These are phyloP conservation scores for Spinellus fusiger DNA, from an alignment of 192 early-diverging fungal genomes.

Conservation along the genomic window DNA sequence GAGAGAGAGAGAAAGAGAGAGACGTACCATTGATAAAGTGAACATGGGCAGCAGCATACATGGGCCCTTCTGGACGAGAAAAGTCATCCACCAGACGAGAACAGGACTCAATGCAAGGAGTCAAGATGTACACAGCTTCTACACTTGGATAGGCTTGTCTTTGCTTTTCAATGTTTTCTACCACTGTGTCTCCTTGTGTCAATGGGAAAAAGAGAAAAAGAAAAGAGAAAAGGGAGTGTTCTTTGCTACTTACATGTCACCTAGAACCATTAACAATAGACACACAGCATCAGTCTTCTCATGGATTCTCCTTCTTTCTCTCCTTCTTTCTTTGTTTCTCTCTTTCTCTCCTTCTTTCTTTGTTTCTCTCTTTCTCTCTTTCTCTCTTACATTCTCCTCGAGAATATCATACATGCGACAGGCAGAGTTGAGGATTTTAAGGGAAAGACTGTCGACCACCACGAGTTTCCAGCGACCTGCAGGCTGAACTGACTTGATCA, in stretches of 20 bases:
- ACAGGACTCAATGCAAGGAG: conserved; percentile 55
- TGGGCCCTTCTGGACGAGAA: conserved; percentile 35
- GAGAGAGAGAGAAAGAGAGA: background rate
- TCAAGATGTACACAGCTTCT: conserved; percentile 58
- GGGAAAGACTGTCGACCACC: conserved; percentile 66
- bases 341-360: too few species aligned
- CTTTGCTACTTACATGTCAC: background rate
- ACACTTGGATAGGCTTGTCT: conserved; percentile 53
- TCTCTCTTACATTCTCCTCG: conserved; percentile 59
- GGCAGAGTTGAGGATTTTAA: conserved; percentile 68
- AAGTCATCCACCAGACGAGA: conserved; percentile 57
- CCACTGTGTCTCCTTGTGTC: conserved; percentile 32
- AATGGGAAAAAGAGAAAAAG: background rate
- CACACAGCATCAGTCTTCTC: conserved; percentile 42
- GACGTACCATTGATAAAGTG: conserved; percentile 50
- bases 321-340: too few species aligned
- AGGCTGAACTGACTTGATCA: conserved; percentile 72
- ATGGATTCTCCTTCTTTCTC: too few species aligned
- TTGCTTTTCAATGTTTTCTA: conserved; percentile 53
- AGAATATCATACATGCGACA: conserved; percentile 73
- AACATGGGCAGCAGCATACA: conserved; percentile 57
- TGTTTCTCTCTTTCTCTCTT: too few species aligned
- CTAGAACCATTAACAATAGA: background rate
- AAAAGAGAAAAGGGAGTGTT: conserved; percentile 6
- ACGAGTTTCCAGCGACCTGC: conserved; percentile 77